Evolutionary conservation across 2,329 filamentous ascomycete species (phyloP), one percentile per base, ranked within the genome.

Genomic region (Zelopaecilomyces penicillatus): DNA sequence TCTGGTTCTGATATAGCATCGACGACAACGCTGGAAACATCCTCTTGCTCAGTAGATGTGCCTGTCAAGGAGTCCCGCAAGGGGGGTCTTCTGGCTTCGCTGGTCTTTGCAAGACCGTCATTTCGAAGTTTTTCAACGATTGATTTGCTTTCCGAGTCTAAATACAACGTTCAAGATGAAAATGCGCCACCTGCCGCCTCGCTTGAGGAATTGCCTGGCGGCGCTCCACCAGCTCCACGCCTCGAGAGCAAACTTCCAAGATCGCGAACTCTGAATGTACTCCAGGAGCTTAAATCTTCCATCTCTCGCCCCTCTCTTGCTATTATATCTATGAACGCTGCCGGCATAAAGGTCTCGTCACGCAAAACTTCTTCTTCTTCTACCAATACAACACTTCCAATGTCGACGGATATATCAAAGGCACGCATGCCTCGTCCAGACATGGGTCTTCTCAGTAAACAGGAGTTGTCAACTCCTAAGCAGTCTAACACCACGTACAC

Each of bases 211-310:
- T 32, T 35, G 26, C 39, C 7, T 38, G 9, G 5, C 26, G 37
- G 34, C 11, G 19, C 36, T 12, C 33, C 41, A 28, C 36, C 36
- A 35, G 26, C 41, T 19, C 47, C 43, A 1, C 43, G 12, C 4
- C 29, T 36, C 9, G 38, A 32, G 37, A 58, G 52, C 10, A 63
- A 56, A 30, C 48, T 74, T 1, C 66, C 71, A 6, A 73, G 63
- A 45, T 73, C 71, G 5, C 62, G 63, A 28, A 74, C 73, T 1
- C 58, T 74, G 50, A 65, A 52, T 27, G 65, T 70, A 2, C 53
- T 76, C 8, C 68, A 68, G 5, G 71, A 65, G 8, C 49, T 76
- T 33, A 71, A 68, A 5, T 61, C 65, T 3, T 69, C 71, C 1
- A 61, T 74, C 2, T 72, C 71, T 1, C 62, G 65, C 10, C 49